These are phyloP conservation scores for Phylloporus sp. DNA, from an alignment of 768 basidiomycete species.

Conservation along the genomic window DNA sequence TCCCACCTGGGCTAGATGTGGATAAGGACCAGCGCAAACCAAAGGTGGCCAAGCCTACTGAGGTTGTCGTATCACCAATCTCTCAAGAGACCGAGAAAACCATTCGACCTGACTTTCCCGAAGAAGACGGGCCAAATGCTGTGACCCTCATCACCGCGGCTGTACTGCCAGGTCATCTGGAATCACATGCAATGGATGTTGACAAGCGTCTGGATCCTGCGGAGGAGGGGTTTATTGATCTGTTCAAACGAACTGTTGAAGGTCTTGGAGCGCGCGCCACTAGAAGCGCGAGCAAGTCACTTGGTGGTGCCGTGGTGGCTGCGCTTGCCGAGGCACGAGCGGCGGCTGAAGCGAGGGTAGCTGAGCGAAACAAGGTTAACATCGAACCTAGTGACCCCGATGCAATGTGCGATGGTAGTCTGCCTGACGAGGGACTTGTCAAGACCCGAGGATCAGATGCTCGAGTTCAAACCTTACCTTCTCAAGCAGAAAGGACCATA, in stretches of 20 bases:
- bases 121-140: constrained; percentile 1
- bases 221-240: constrained; percentile 53
- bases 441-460: constrained; percentile 1
- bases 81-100: constrained; percentile 8
- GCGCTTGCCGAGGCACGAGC: constrained; percentile 65
- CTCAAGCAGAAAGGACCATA: constrained; percentile 12
- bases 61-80: constrained; percentile 31
- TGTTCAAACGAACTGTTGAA: constrained; percentile 70
- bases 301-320: constrained; percentile 47
- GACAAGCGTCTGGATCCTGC: constrained; percentile 10
- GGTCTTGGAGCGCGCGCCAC: constrained; percentile 55
- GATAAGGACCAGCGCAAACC: constrained; percentile 42
- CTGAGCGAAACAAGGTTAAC: constrained; percentile 55
- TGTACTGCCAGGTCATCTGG: constrained; percentile 5
- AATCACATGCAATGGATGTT: constrained; percentile 25
- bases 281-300: constrained; percentile 59
- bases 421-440: constrained; percentile 4
- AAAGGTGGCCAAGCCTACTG: constrained; percentile 49
- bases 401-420: constrained; percentile 19
- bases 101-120: background rate
- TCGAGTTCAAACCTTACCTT: background rate
- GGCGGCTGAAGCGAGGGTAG: constrained; percentile 66
- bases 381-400: constrained; percentile 25
- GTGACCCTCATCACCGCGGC: background rate
- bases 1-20: constrained; percentile 10